Evolutionary conservation across 2,329 filamentous ascomycete species (phyloP).

Genomic region (Aspergillus ruber): DNA sequence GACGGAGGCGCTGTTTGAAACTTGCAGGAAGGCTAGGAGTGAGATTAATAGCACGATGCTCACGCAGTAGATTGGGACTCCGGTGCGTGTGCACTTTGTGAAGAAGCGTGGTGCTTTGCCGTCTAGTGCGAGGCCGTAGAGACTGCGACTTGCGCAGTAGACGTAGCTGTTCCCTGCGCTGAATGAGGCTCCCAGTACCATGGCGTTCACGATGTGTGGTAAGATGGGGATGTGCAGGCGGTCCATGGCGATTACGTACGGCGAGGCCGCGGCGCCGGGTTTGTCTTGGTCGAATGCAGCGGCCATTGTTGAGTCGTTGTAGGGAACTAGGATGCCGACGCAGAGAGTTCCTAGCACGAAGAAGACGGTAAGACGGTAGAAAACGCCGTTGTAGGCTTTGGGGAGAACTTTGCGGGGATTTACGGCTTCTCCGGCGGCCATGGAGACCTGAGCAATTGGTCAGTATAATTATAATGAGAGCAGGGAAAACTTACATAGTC

Average conservation of each 20-base stretch:
- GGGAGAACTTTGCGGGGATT: conserved; percentile 66
- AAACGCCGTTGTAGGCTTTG: conserved; percentile 69
- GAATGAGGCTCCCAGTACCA: conserved; percentile 62
- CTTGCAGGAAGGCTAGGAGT: conserved; percentile 66
- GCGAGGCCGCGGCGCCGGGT: conserved; percentile 64
- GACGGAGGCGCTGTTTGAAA: conserved; percentile 58
- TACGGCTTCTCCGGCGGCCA: conserved; percentile 63
- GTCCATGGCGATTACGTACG: conserved; percentile 64
- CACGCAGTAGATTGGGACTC: conserved; percentile 71
- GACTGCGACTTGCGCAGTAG: conserved; percentile 62
- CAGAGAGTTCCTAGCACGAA: conserved; percentile 68
- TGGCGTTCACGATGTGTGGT: conserved; percentile 66
- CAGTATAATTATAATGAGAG: background rate
- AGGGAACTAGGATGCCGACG: conserved; percentile 66
- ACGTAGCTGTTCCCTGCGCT: conserved; percentile 63
- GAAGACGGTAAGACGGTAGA: conserved; percentile 69
- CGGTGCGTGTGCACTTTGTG: conserved; percentile 54
- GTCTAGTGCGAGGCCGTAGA: conserved; percentile 64
- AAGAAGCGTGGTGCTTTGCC: conserved; percentile 64
- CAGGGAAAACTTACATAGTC: conserved; percentile 47
- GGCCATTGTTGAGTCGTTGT: conserved; percentile 57
- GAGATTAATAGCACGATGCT: conserved; percentile 59
- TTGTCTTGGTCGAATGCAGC: conserved; percentile 53
- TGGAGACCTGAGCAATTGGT: conserved; percentile 34
- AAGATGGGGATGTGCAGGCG: conserved; percentile 57